phyloP scores from a whole-genome alignment of 108 stramenopile genomes.

The Nitzschia sp. region DNA sequence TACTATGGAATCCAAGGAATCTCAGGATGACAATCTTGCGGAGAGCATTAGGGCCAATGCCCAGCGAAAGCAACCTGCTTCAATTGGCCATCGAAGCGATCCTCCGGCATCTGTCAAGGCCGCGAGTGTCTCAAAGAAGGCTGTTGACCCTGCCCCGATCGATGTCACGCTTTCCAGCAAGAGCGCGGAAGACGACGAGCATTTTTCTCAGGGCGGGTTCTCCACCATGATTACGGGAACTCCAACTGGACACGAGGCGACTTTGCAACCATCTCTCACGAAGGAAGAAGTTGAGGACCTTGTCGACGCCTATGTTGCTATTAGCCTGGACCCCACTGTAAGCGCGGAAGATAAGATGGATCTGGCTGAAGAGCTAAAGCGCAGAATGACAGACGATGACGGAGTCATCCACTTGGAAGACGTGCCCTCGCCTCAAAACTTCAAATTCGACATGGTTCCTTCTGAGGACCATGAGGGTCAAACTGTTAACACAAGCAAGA shows the following conservation, averaged over 20 bases:
- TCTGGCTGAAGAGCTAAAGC: slow-evolving; percentile 13
- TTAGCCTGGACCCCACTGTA: slow-evolving; percentile 8
- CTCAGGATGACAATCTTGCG: not conserved
- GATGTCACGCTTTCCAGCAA: slow-evolving; percentile 18
- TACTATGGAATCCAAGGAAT: not conserved
- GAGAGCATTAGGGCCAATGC: slow-evolving; percentile 7
- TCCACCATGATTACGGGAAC: slow-evolving; percentile 25
- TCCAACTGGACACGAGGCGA: slow-evolving; percentile 18
- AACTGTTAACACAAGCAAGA: not conserved
- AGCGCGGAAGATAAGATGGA: slow-evolving; percentile 13
- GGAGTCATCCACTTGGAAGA: slow-evolving; percentile 14
- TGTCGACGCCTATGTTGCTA: slow-evolving; percentile 27
- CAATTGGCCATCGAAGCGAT: not conserved
- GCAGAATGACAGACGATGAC: not conserved
- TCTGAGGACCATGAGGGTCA: not conserved
- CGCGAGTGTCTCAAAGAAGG: slow-evolving; percentile 1
- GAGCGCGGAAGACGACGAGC: not conserved
- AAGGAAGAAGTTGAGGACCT: slow-evolving; percentile 33
- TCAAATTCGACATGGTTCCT: slow-evolving; percentile 12
- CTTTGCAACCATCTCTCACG: not conserved
- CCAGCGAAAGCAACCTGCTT: not conserved
- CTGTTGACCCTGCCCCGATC: not conserved
- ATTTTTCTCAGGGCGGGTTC: not conserved
- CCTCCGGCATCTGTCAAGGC: slow-evolving; percentile 13
- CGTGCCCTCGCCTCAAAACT: slow-evolving; percentile 2